phyloP scores from a whole-genome alignment of 805 yeast genomes.

The Candida khao-thaluensis region DNA sequence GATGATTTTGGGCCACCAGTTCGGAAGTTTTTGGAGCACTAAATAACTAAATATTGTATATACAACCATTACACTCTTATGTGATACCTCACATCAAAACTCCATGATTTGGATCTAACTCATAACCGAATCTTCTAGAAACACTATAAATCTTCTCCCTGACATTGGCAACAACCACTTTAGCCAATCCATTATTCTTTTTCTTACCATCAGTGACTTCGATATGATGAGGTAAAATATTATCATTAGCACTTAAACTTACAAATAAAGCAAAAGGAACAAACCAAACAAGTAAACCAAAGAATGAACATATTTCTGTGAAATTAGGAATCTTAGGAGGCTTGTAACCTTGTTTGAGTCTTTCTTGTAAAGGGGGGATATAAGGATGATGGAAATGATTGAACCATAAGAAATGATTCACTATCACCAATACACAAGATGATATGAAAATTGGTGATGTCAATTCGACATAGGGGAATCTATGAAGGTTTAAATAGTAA shows the following conservation, averaged over 20 bases:
- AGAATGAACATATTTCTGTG: slow-evolving; percentile 90
- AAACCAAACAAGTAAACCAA: slow-evolving; percentile 91
- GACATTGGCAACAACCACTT: slow-evolving; percentile 55
- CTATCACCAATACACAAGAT: slow-evolving; percentile 68
- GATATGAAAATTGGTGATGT: slow-evolving; percentile 67
- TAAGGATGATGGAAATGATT: slow-evolving; percentile 71
- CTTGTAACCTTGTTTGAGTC: slow-evolving; percentile 56
- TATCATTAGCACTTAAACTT: slow-evolving; percentile 88
- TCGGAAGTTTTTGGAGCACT: slow-evolving; percentile 57
- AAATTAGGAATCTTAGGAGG: slow-evolving; percentile 76
- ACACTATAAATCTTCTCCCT: slow-evolving; percentile 48
- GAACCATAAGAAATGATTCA: slow-evolving; percentile 90
- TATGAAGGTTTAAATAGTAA: slow-evolving; percentile 72
- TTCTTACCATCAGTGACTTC: slow-evolving; percentile 28
- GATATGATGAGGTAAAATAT: slow-evolving; percentile 65
- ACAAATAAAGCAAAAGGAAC: slow-evolving; percentile 91
- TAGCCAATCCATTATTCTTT: slow-evolving; percentile 59
- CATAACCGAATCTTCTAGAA: slow-evolving; percentile 62
- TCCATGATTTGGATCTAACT: slow-evolving; percentile 57
- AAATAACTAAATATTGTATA: neutral
- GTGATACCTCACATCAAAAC: slow-evolving; percentile 38
- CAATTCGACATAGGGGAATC: slow-evolving; percentile 81
- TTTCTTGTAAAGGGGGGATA: slow-evolving; percentile 64
- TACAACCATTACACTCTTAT: no score
- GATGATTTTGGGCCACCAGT: slow-evolving; percentile 81